Evolutionary conservation across 331 rosid genomes (phyloP), one percentile per base, ranked within the genome.

Genomic region (Cydonia oblonga): DNA sequence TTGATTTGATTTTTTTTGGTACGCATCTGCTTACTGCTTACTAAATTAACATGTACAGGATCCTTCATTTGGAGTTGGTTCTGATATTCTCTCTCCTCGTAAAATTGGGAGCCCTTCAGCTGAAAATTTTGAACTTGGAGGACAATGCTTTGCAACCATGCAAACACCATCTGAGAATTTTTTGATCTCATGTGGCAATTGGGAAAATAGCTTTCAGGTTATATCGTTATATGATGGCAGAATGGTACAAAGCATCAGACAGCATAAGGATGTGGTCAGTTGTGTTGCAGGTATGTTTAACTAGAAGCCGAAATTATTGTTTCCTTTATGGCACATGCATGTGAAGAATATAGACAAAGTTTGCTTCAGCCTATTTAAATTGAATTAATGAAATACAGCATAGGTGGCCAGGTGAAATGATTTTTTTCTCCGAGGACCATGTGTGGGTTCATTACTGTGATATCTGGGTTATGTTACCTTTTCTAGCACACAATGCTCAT

Each of bases 131-230:
- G 97, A 87, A 75, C 95, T 84, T 70, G 96, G 98, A 72, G 84
- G 84, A 68, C 96, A 90, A 77, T 90, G 96, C 85, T 93, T 93
- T 71, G 92, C 90, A 46, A 89, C 88, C 70, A 76, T 90, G 97
- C 98, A 90, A 74, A 85, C 92, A 12, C 78, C 90, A 51, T 77
- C 89, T 0, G 97, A 93, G 81, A 93, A 86, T 57, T 93, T 86
- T 87, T 84, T 93, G 78, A 78, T 93, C 74, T 87, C 98, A 53
- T 89, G 98, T 80, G 98, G 98, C 66, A 90, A 93, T 84, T 93
- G 98, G 98, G 98, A 90, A 86, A 93, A 93, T 80, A 93, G 98
- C 82, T 93, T 93, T 84, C 98, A 90, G 86, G 85, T 90, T 75
- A 90, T 90, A 78, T 90, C 98, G 53, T 79, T 93, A 61, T 82